Evolutionary conservation across 768 basidiomycete species (phyloP), one percentile per base, ranked within the genome.

Genomic region (Gyrodon lividus): DNA sequence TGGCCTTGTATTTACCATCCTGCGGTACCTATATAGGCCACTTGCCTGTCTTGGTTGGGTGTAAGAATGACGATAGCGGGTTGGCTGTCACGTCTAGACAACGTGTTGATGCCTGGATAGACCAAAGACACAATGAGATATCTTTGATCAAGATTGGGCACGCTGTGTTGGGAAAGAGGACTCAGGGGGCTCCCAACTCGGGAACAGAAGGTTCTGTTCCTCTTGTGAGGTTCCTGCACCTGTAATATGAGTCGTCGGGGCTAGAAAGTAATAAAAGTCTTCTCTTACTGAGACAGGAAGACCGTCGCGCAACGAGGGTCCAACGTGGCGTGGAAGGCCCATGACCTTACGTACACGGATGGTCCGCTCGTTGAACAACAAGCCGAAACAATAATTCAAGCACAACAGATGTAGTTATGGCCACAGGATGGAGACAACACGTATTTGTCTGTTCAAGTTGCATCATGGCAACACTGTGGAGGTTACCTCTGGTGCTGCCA

Each of bases 1-100:
- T 14, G 24, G 53, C 34, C 31, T 41, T 54, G 54, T 67, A 67
- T 70, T 67, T 69, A 69, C 65, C 63, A 59, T 56, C 54, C 52
- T 52, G 52, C 62, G 59, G 69, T 69, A 69, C 62, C 65, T 62
- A 58, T 70, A 70, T 54, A 57, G 46, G 54, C 62, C 63, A 59
- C 68, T 46, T 63, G 57, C 58, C 68, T 56, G 52, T 65, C 59
- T 66, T 69, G 66, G 68, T 48, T 55, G 34, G 43, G 59, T 59
- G 55, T 57, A 58, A 30, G 57, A 19, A 51, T 63, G 62, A 56
- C 66, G 64, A 62, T 66, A 52, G 42, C 52, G 51, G 57, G 46
- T 61, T 69, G 50, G 66, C 68, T 67, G 58, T 52, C 69, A 59
- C 57, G 65, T 67, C 51, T 57, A 54, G 51, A 56, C 56, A 70